These are phyloP conservation scores for Sphaerostilbella broomeana DNA, from an alignment of 2,329 filamentous ascomycete species.

Conservation along the genomic window DNA sequence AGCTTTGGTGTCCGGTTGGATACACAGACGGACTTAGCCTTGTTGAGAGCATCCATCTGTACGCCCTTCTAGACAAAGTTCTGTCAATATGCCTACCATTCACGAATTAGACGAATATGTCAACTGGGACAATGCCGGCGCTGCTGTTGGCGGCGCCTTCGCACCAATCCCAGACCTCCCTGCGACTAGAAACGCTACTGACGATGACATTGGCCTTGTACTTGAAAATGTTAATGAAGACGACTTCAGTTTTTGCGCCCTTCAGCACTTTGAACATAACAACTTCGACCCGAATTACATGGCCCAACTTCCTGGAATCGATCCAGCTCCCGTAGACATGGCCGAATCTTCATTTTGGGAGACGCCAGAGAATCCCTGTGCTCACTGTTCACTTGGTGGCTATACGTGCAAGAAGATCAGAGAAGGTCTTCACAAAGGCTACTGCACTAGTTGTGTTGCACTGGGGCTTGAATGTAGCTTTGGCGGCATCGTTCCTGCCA, in stretches of 20 bases:
- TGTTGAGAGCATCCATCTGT: constrained; percentile 7
- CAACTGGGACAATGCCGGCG: constrained; percentile 50
- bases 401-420: constrained; percentile 55
- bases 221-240: constrained; percentile 52
- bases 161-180: constrained; percentile 28
- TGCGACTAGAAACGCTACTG: constrained; percentile 30
- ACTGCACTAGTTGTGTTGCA: constrained; percentile 57
- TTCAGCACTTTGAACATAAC: constrained; percentile 48
- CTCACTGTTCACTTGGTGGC: constrained; percentile 43
- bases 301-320: background rate
- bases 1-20: constrained; percentile 9
- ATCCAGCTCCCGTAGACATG: background rate
- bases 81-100: constrained; percentile 29
- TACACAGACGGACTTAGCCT: constrained; percentile 8
- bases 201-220: constrained; percentile 43
- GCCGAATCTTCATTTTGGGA: constrained; percentile 28
- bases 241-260: constrained; percentile 52
- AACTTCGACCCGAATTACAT: constrained; percentile 11
- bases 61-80: constrained; percentile 16
- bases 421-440: constrained; percentile 54
- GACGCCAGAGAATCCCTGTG: constrained; percentile 42
- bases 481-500: constrained; percentile 30
- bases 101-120: constrained; percentile 58
- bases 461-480: constrained; percentile 54
- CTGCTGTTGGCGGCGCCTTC: constrained; percentile 28